Percentiles rank a stretch among this genome's conserved stretches.
Conservation (phyloP, 768 basidiomycete species). For the Hirschioporus abietinus region DNA sequence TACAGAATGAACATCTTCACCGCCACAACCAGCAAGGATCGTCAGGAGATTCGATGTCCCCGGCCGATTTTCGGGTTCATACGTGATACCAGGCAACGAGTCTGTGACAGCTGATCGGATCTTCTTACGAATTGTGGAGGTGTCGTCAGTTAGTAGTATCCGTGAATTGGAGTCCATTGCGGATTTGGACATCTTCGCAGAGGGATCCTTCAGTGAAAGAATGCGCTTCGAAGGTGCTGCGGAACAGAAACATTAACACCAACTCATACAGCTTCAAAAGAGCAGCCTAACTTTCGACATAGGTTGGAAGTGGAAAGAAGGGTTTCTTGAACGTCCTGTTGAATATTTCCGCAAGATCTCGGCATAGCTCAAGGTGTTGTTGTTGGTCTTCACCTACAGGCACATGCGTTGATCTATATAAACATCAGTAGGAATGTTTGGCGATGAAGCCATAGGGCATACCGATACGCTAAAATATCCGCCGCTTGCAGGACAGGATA, state of each 20-base stretch:
- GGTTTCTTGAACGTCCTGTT: slow-evolving; percentile 58
- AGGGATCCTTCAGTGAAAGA: slow-evolving; percentile 80
- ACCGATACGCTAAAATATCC: slow-evolving; percentile 86
- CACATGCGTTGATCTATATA: slow-evolving; percentile 75
- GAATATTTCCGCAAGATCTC: slow-evolving; percentile 79
- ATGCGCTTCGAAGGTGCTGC: slow-evolving; percentile 77
- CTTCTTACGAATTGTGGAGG: slow-evolving; percentile 57
- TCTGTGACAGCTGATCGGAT: slow-evolving; percentile 84
- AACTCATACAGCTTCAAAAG: not conserved
- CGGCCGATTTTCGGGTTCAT: slow-evolving; percentile 73
- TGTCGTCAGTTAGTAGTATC: slow-evolving; percentile 78
- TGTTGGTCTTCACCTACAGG: slow-evolving; percentile 96
- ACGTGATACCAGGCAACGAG: slow-evolving; percentile 67
- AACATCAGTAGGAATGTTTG: not conserved
- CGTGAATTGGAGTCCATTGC: slow-evolving; percentile 72
- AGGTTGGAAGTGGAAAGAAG: slow-evolving; percentile 72
- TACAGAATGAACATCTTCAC: slow-evolving; percentile 37
- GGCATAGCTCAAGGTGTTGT: slow-evolving; percentile 87
- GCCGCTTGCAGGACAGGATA: slow-evolving; percentile 94
- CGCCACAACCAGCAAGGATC: slow-evolving; percentile 73
- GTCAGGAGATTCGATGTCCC: slow-evolving; percentile 78
- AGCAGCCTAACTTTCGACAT: slow-evolving; percentile 50
- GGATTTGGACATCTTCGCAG: slow-evolving; percentile 95
- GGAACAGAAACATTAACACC: not conserved
- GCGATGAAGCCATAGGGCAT: slow-evolving; percentile 17